These are phyloP conservation scores for Clavispora phyllophila DNA, from an alignment of 805 yeast species.

Conservation along the genomic window DNA sequence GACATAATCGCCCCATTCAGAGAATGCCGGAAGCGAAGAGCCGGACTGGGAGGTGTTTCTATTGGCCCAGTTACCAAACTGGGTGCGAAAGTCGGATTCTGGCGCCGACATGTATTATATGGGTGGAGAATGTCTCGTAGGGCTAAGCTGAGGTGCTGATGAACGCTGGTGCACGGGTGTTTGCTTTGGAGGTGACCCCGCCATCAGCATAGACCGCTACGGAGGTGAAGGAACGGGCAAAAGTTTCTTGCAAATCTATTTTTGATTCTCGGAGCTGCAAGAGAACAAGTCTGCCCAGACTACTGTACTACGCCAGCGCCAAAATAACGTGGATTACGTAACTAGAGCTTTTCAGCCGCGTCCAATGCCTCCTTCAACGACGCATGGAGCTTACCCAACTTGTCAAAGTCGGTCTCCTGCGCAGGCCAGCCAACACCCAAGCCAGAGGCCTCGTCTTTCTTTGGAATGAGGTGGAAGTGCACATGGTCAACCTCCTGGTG, in stretches of 20 bases:
- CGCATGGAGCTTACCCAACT: constrained; percentile 63
- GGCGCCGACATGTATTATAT: constrained; percentile 13
- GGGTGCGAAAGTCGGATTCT: constrained; percentile 17
- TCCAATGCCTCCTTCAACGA: constrained; percentile 36
- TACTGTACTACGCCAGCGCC: no score
- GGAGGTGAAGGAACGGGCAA: no score
- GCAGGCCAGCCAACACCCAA: constrained; percentile 95
- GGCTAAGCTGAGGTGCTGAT: background rate
- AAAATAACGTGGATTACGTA: no score
- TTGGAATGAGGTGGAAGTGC: constrained; percentile 95
- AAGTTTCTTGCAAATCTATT: no score
- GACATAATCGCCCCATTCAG: constrained; percentile 42
- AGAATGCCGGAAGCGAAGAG: constrained; percentile 21
- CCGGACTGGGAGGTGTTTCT: constrained; percentile 4
- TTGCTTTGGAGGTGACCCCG: no score
- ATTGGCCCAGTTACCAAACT: constrained; percentile 15
- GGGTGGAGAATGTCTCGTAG: background rate
- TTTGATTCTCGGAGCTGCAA: no score
- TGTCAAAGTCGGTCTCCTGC: constrained; percentile 67
- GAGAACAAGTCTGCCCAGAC: no score
- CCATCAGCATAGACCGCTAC: no score
- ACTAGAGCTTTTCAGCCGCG: constrained; percentile 2
- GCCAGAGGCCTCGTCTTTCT: constrained; percentile 68
- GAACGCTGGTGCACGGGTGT: constrained; percentile 1
- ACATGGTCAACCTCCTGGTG: constrained; percentile 96